These are phyloP conservation scores for Torrubiella hemipterigena DNA, from an alignment of 2,329 filamentous ascomycete genomes.

Conservation along the genomic window DNA sequence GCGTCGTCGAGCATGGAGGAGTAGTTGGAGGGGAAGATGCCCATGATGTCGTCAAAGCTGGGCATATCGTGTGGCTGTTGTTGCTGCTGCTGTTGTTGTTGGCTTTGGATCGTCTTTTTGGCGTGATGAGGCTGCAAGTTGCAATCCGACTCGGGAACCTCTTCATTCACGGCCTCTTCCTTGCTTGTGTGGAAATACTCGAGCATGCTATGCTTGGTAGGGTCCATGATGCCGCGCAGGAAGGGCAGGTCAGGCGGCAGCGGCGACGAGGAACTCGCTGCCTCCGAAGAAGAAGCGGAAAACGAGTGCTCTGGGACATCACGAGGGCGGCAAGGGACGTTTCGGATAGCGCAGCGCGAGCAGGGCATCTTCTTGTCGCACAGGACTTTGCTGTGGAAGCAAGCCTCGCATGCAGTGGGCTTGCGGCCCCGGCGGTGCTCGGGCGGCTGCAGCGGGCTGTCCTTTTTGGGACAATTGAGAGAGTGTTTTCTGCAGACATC, in stretches of 20 bases:
- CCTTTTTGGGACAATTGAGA: constrained; percentile 10
- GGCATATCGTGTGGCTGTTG: too few species aligned
- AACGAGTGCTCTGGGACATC: not conserved
- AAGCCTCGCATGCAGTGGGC: constrained; percentile 15
- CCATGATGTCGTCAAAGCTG: not conserved
- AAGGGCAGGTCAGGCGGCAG: constrained; percentile 9
- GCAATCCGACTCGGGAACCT: constrained; percentile 2
- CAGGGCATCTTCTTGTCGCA: constrained; percentile 15
- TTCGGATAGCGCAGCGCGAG: constrained; percentile 11
- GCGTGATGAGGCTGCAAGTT: too few species aligned
- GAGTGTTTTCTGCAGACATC: constrained; percentile 16
- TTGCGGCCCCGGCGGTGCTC: constrained; percentile 15
- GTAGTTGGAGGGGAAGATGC: constrained; percentile 9
- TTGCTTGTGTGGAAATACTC: constrained; percentile 9
- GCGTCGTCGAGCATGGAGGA: constrained; percentile 5
- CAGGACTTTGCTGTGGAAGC: constrained; percentile 15
- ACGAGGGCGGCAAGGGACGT: constrained; percentile 6
- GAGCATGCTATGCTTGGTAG: constrained; percentile 12
- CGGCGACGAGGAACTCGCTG: not conserved
- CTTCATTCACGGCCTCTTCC: not conserved
- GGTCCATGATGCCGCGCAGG: constrained; percentile 14
- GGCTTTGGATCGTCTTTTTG: too few species aligned
- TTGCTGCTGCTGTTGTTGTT: too few species aligned
- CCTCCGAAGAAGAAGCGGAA: not conserved
- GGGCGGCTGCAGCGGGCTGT: constrained; percentile 7